Evolutionary conservation across 1,284 basidiomycete genomes (phyloP), one percentile per base, ranked within the genome.

Genomic region (Tylopilus sp.): DNA sequence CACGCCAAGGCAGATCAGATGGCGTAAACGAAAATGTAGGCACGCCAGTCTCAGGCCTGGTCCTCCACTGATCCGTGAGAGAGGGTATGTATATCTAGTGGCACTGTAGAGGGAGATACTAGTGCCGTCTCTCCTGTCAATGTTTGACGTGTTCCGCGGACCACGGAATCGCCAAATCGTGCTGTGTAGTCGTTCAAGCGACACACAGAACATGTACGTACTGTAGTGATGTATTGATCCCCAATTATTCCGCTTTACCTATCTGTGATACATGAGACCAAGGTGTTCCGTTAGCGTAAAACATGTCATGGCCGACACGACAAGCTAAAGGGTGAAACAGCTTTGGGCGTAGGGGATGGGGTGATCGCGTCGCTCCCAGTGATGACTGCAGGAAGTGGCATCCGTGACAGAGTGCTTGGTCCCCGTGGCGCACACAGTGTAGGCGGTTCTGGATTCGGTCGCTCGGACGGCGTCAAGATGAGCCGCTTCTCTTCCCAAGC

Each of bases 351-450:
- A 38, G 71, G 74, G 15, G 76, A 77, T 6, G 78, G 77, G 3
- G 77, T 77, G 35, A 71, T 60, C 9, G 70, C 66, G 54, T 76
- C 71, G 31, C 71, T 68, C 6, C 72, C 71, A 36, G 73, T 71
- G 20, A 73, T 60, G 46, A 72, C 55, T 1, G 73, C 64, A 28
- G 76, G 70, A n/a, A 74, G 56, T 5, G 67, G 65, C 53, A 73
- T 67, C 35, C 66, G 64, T 21, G 52, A 55, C 30, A 63, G 61
- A 39, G 72, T 73, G 24, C 66, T 61, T 1, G 73, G 71, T 11
- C 61, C 61, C 28, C 71, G 50, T 10, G 76, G 76, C 14, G 75
- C 74, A 21, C 61, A 44, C 34, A 63, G 60, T 17, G 64, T 55
- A 2, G 65, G 62, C 0, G 69, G 70, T 42, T 77, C 75, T 1